phyloP scores from a whole-genome alignment of 148 eudicot species.

The Heliamphora exappendiculata region DNA sequence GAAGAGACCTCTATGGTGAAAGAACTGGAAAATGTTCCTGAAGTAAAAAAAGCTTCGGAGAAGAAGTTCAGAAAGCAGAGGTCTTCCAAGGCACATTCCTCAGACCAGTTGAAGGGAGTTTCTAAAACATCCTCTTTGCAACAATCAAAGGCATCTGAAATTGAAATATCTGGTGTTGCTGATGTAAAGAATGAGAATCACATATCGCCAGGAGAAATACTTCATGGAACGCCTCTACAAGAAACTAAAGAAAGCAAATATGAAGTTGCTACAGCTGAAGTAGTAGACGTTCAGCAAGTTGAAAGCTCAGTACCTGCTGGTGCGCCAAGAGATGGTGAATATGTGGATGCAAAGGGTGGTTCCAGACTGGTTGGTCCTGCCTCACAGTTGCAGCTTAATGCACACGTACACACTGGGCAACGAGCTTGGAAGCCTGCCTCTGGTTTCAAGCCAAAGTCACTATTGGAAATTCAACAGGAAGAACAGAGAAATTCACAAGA shows the following conservation, averaged over 20 bases:
- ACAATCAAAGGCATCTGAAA: constrained; percentile 39
- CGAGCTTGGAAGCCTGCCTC: constrained; percentile 92
- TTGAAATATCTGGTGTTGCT: constrained; percentile 18
- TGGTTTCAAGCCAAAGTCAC: constrained; percentile 75
- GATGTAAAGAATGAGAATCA: constrained; percentile 26
- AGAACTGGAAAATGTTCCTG: constrained; percentile 42
- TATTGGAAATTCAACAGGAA: constrained; percentile 92
- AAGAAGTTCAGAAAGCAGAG: constrained; percentile 75
- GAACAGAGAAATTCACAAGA: constrained; percentile 59
- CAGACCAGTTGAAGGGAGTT: constrained; percentile 48
- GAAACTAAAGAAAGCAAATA: constrained; percentile 19
- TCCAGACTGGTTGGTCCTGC: no score
- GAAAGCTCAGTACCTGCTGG: constrained; percentile 18
- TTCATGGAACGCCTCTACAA: constrained; percentile 13
- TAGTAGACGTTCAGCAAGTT: constrained; percentile 11
- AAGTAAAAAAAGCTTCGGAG: constrained; percentile 53
- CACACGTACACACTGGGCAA: no score
- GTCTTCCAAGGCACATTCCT: constrained; percentile 64
- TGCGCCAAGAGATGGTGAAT: constrained; percentile 17
- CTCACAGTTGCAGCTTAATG: no score
- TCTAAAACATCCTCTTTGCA: constrained; percentile 31
- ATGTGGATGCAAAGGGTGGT: constrained; percentile 23
- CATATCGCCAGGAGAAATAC: constrained; percentile 13
- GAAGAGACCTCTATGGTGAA: constrained; percentile 31
- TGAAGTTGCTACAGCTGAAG: constrained; percentile 13